Evolutionary conservation across 805 yeast species (phyloP).

Genomic region (Clavispora carvajalis): DNA sequence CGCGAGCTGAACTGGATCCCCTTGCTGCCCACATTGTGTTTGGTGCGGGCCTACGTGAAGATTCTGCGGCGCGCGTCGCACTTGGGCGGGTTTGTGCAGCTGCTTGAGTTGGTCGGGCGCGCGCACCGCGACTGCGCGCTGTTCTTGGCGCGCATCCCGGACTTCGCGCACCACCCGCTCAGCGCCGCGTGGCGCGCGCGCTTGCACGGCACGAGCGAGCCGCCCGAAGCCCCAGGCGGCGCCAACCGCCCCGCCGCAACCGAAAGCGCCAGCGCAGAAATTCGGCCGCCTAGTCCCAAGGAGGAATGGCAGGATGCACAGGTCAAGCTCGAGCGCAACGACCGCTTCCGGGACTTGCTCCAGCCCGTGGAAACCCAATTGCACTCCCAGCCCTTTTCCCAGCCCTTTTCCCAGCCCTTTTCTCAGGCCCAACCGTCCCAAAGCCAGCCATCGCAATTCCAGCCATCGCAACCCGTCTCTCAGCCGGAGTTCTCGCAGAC

Average conservation of each 20-base stretch:
- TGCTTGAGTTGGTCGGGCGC: not conserved
- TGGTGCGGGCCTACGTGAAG: conserved; percentile 4
- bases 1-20: conserved; percentile 7
- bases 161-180: not conserved
- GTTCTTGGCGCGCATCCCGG: not conserved
- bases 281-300: not conserved
- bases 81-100: conserved; percentile 1
- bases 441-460: not conserved
- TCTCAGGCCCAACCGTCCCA: not conserved
- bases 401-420: not conserved
- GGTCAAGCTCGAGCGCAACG: conserved; percentile 1
- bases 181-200: not conserved
- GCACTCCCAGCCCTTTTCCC: not conserved
- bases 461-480: not conserved
- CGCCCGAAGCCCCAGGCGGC: too few relatives aligned
- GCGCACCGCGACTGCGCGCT: not conserved
- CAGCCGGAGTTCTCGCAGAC: not conserved
- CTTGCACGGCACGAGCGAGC: not conserved
- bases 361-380: conserved; percentile 3
- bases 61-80: conserved; percentile 1
- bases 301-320: not conserved
- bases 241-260: too few relatives aligned
- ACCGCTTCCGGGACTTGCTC: not conserved
- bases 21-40: conserved; percentile 5
- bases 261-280: not conserved